phyloP scores from a whole-genome alignment of 2,329 filamentous ascomycete species.

The Ophiostoma angusticollis region DNA sequence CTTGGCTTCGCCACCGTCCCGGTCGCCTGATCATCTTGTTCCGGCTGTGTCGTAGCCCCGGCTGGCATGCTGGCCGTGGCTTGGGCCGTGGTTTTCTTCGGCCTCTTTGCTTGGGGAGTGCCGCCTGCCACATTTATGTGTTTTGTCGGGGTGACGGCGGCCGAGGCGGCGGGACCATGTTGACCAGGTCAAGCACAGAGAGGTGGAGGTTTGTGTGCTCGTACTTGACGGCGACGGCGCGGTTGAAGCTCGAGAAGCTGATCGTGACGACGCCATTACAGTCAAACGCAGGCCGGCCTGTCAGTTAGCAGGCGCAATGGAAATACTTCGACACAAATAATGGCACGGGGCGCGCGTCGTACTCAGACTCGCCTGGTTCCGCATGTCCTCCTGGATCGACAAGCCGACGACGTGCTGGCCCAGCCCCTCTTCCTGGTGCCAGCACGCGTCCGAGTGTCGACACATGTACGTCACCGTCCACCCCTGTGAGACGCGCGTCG shows the following conservation, averaged over 20 bases:
- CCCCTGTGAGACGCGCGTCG: slow-evolving; percentile 32
- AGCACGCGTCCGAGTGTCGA: slow-evolving; percentile 37
- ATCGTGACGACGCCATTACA: slow-evolving; percentile 40
- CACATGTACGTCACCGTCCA: slow-evolving; percentile 44
- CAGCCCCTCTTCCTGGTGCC: slow-evolving; percentile 34
- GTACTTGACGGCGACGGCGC: slow-evolving; percentile 39
- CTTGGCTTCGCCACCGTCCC: too few relatives aligned
- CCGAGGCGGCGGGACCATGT: slow-evolving; percentile 33
- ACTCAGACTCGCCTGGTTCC: slow-evolving; percentile 34
- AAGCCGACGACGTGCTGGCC: slow-evolving; percentile 31
- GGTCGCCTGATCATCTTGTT: too few relatives aligned
- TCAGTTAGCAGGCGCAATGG: background rate
- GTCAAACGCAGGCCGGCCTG: slow-evolving; percentile 46
- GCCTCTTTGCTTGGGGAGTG: too few relatives aligned
- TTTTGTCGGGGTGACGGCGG: slow-evolving; percentile 27
- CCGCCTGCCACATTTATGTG: slow-evolving; percentile 46
- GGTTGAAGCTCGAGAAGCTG: slow-evolving; percentile 33
- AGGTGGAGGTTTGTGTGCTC: slow-evolving; percentile 44
- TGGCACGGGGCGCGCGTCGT: slow-evolving; percentile 17
- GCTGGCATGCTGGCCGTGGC: too few relatives aligned
- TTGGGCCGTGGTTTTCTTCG: too few relatives aligned
- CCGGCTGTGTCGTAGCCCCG: too few relatives aligned
- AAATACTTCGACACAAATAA: background rate
- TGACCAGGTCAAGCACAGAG: slow-evolving; percentile 37
- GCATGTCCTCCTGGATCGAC: slow-evolving; percentile 33